Base-by-base conservation (phyloP, 2,329 filamentous ascomycete species). In the Aspergillus sergii region DNA sequence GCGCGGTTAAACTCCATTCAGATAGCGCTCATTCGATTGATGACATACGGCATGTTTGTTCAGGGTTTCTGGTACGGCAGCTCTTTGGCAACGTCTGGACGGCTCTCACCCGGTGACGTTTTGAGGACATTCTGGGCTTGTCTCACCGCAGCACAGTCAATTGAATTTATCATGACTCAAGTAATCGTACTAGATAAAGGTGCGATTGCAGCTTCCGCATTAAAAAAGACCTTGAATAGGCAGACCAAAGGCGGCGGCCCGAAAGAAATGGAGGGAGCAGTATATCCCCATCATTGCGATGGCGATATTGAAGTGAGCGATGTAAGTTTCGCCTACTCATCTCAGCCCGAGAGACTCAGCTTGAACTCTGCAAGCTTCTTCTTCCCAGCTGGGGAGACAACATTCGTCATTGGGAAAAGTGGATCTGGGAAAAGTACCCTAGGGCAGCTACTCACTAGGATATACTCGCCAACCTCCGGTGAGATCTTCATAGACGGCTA, bases 381-480 rank as follows among this genome's bases (percentile, higher is more conserved):
- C 67, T 94, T 98, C 62, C 86, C 88, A 0, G 83, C 89, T 0
- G 89, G 91, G 0, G 83, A 91, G 65, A 88, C 90, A 3, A 92
- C 89, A 0, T 97, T 95, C 71, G 83, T 98, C 2, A 87, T 97
- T 57, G 95, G 94, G 0, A 86, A 85, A 70, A 97, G 93, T 71
- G 95, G 95, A 0, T 97, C 92, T 2, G 94, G 94, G 0, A 98
- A 98, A 76, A 97, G 93, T 69, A 98, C 94, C 0, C 73, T 98
- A 1, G 89, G 90, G 1, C 93, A 92, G 72, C 83, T 98, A 0
- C 82, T 98, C 0, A 83, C 93, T 57, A 87, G 89, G 14, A 91
- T 96, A 69, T 97, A 97, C 72, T 81, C 86, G 8, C 87, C 91
- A 0, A 76, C 79, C 0, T 79, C 79, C 0, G 94, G 94, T 0